Conservation (phyloP, 2,329 filamentous ascomycete genomes). For the Penicillium crustosum region DNA sequence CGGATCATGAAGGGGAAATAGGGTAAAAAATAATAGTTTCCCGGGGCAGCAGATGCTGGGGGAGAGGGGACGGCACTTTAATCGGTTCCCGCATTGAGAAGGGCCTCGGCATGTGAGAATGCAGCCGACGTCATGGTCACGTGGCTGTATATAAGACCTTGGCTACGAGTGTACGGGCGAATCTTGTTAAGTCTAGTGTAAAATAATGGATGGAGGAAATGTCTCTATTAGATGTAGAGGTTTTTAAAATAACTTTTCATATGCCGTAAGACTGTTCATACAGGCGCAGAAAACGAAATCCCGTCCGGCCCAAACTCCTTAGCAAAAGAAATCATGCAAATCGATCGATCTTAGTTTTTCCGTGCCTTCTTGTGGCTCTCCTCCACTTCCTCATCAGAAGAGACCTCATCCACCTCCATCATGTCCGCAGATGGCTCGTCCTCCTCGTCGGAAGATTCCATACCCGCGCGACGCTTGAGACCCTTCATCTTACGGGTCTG, state of each 20-base stretch:
- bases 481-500: constrained; percentile 99
- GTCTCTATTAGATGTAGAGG: constrained; percentile 8
- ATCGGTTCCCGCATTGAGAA: constrained; percentile 27
- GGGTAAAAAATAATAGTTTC: constrained; percentile 1
- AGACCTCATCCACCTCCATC: constrained; percentile 46
- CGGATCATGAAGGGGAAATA: constrained; percentile 12
- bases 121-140: constrained; percentile 38
- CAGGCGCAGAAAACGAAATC: constrained; percentile 26
- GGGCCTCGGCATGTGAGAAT: constrained; percentile 44
- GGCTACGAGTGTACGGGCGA: neutral
- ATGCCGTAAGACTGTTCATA: constrained; percentile 24
- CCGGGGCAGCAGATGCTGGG: constrained; percentile 7
- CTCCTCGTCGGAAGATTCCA: constrained; percentile 55
- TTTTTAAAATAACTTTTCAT: constrained; percentile 22
- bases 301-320: constrained; percentile 28
- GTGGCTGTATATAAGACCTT: constrained; percentile 20
- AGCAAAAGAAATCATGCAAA: constrained; percentile 26
- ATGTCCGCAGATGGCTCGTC: constrained; percentile 48
- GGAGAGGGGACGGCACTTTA: constrained; percentile 31
- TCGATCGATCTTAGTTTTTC: constrained; percentile 27
- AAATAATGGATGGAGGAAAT: constrained; percentile 4
- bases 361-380: constrained; percentile 35
- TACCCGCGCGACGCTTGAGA: constrained; percentile 75
- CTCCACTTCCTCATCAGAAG: constrained; percentile 17
- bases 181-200: neutral